phyloP scores from a whole-genome alignment of 352 stramenopile genomes.

The Pythium phragmitis region DNA sequence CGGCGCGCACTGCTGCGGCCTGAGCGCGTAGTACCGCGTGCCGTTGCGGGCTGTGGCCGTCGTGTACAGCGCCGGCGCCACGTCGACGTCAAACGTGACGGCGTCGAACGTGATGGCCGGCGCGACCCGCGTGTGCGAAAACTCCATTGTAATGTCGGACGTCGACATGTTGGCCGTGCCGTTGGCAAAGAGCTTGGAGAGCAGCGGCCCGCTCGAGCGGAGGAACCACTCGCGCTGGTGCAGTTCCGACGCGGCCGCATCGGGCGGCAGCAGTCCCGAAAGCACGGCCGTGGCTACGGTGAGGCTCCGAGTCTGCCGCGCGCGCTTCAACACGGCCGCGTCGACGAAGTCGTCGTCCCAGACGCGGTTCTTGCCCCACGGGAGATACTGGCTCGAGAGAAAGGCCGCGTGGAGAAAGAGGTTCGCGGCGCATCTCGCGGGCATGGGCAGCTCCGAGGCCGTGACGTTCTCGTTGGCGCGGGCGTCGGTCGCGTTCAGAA shows the following conservation, averaged over 20 bases:
- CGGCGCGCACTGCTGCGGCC: not conserved
- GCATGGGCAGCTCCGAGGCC: slow-evolving; percentile 10
- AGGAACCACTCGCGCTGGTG: slow-evolving; percentile 20
- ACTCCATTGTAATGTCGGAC: slow-evolving; percentile 15
- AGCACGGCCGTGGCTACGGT: slow-evolving; percentile 1
- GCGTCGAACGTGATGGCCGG: slow-evolving; percentile 16
- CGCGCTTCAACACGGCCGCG: not conserved
- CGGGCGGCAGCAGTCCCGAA: not conserved
- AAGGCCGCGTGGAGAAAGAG: slow-evolving; percentile 12
- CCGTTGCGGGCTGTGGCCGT: not conserved
- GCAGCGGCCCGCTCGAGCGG: not conserved
- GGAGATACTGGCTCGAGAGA: slow-evolving; percentile 6
- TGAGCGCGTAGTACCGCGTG: too few species aligned
- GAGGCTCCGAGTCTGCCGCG: not conserved
- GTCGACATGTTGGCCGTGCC: slow-evolving; percentile 7
- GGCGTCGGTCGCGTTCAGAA: slow-evolving; percentile 14
- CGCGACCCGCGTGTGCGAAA: slow-evolving; percentile 18
- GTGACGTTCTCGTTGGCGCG: slow-evolving; percentile 3
- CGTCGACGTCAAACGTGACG: slow-evolving; percentile 11
- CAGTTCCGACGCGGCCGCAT: not conserved
- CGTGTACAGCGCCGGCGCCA: slow-evolving; percentile 4
- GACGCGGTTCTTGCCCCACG: not conserved
- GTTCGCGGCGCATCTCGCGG: slow-evolving; percentile 7
- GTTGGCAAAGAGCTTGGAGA: slow-evolving; percentile 7
- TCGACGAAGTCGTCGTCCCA: not conserved